Conservation (phyloP, 805 yeast genomes). For the Brettanomyces sp. region DNA sequence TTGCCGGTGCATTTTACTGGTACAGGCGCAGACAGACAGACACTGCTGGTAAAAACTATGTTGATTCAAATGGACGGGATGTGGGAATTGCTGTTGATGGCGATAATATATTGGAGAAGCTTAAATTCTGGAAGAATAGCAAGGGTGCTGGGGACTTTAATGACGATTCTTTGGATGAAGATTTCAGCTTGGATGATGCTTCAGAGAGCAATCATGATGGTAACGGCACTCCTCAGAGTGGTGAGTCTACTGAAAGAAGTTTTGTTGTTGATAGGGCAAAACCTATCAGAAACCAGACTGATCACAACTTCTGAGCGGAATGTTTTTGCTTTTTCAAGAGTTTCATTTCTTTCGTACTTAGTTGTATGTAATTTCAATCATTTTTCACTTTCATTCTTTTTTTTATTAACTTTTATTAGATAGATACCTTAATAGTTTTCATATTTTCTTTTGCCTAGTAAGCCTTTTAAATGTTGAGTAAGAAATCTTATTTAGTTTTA, state of each 20-base stretch:
- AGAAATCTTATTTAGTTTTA: no score
- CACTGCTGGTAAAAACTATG: constrained; percentile 18
- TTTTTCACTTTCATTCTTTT: neutral
- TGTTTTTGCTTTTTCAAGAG: neutral
- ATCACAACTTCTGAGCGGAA: constrained; percentile 2
- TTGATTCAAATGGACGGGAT: constrained; percentile 26
- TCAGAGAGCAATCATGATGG: neutral
- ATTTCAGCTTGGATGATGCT: constrained; percentile 2
- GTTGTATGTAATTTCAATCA: no score
- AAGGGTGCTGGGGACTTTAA: constrained; percentile 16
- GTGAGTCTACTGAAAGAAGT: neutral
- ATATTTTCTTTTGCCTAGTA: no score
- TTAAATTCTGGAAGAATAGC: constrained; percentile 18
- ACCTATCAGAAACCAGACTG: neutral
- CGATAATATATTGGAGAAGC: constrained; percentile 14
- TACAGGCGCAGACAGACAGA: constrained; percentile 10
- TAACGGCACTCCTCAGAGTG: neutral
- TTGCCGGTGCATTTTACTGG: constrained; percentile 8
- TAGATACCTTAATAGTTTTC: neutral
- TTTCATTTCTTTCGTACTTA: constrained; percentile 1
- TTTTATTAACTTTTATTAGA: neutral
- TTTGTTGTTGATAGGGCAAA: constrained; percentile 3
- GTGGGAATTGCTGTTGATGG: constrained; percentile 21
- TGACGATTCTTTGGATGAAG: constrained; percentile 10
- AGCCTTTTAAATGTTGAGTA: no score